A percentile compares a stretch with the other conserved stretches of the same genome.
phyloP scores from a whole-genome alignment of 768 basidiomycete genomes.

The Cubamyces sp. region DNA sequence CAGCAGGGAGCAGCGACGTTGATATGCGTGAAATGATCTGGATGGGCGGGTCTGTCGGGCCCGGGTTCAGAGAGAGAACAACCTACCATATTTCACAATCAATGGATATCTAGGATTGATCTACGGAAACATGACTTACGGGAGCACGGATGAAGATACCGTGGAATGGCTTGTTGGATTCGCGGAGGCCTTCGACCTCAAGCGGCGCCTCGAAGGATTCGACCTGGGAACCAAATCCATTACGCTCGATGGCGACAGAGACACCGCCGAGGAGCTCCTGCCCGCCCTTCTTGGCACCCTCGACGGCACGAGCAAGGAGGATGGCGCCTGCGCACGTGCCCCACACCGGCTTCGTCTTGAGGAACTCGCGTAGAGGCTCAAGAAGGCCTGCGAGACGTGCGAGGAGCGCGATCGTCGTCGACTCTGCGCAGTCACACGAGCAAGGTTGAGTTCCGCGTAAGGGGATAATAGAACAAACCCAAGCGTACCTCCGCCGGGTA shows the following conservation, averaged over 20 bases:
- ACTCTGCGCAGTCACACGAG: slow-evolving; percentile 55
- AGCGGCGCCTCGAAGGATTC: slow-evolving; percentile 91
- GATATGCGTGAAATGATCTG: slow-evolving; percentile 75
- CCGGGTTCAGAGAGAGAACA: slow-evolving; percentile 53
- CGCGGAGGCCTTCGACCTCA: slow-evolving; percentile 60
- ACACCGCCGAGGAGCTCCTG: slow-evolving; percentile 87
- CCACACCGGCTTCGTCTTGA: slow-evolving; percentile 81
- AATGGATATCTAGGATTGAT: neutral
- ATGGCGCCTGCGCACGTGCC: slow-evolving; percentile 98
- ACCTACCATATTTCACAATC: slow-evolving; percentile 49
- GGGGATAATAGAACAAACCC: neutral
- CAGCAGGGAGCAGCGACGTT: slow-evolving; percentile 48
- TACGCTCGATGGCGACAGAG: slow-evolving; percentile 78
- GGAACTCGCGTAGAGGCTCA: slow-evolving; percentile 77
- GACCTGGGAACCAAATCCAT: slow-evolving; percentile 92
- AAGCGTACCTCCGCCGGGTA: slow-evolving; percentile 84
- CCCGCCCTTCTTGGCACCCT: slow-evolving; percentile 82
- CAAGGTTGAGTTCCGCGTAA: neutral
- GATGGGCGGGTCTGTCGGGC: slow-evolving; percentile 58
- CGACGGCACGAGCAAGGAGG: slow-evolving; percentile 72
- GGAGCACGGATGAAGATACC: slow-evolving; percentile 96
- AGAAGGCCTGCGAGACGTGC: slow-evolving; percentile 75
- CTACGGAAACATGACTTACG: slow-evolving; percentile 44
- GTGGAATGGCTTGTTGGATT: slow-evolving; percentile 65
- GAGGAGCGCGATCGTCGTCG: slow-evolving; percentile 86